Base-by-base conservation (phyloP, 2,329 filamentous ascomycete genomes). In the Diaporthe vaccinii region DNA sequence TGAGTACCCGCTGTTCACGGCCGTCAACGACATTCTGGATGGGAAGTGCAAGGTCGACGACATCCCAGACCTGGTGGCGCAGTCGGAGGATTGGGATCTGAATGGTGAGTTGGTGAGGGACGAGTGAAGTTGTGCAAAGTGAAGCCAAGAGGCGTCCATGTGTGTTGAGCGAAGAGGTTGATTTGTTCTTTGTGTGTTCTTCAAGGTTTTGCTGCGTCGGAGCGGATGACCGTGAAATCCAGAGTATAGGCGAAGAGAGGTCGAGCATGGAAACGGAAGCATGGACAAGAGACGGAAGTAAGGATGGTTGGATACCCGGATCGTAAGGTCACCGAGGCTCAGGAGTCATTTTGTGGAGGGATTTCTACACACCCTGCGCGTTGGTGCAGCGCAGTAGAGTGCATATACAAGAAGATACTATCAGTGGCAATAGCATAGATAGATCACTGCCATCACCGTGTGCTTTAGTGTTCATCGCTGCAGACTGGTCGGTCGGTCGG, bases 1-100 rank as follows among this genome's bases (percentile, higher is more conserved):
- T 44, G 93, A 98, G 70, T 99, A 98, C 83, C 97, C 97, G 28
- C 87, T 99, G 8, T 97, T 99, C 83, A 98, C 95, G 12, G 95
- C 95, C 1, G 96, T 98, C 69, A 92, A 95, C 77, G 91, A 92
- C 78, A 96, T 98, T 79, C 85, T 98, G 61, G 90, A 95, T 79
- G 94, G 94, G 76, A 92, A 91, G 78, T 91, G 92, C 79, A 91
- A 92, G 78, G 93, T 96, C 25, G 91, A 96, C 78, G 93, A 98
- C 79, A 95, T 98, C 80, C 95, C 95, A 34, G 87, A 88, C 74
- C 87, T 97, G 74, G 90, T 94, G 57, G 74, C 78, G 10, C 77
- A 76, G 71, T 58, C 76, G n/a, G 77, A 77, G 72, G 77, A 78
- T 41, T 76, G 75, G 61, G 53, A 78, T 69, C 51, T 76, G 57